A percentile compares a stretch with the other conserved stretches of the same genome.
Conservation (phyloP, 2,329 filamentous ascomycete genomes). For the Cordyceps fumosorosea region DNA sequence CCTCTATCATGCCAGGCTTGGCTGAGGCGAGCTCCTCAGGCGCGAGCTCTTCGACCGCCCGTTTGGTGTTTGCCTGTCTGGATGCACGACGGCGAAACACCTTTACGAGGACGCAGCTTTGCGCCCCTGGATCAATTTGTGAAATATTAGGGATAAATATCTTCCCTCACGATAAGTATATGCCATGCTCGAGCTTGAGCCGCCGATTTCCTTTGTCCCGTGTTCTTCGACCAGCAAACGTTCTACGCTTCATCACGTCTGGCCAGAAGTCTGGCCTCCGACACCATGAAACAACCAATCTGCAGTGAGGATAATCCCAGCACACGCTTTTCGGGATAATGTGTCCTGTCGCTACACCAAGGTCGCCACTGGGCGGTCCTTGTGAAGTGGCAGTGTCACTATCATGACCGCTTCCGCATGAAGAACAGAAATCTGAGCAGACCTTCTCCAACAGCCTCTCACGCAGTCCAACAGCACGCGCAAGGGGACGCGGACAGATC, state of each 20-base stretch:
- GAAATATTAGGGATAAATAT: background rate
- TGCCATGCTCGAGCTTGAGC: background rate
- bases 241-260: background rate
- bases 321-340: constrained; percentile 3
- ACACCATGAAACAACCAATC: background rate
- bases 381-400: background rate
- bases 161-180: background rate
- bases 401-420: constrained; percentile 12
- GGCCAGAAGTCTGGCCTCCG: background rate
- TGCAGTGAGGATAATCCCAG: constrained; percentile 12
- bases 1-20: background rate
- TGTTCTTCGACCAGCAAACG: background rate
- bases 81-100: background rate
- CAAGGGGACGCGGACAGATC: background rate
- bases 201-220: background rate
- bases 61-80: background rate
- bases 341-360: background rate
- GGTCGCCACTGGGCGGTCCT: background rate
- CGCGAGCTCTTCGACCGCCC: background rate
- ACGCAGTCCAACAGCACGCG: constrained; percentile 4
- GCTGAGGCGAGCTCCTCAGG: background rate
- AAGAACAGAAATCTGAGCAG: constrained; percentile 49
- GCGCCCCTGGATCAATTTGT: background rate
- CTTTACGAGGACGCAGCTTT: background rate
- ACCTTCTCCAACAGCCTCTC: constrained; percentile 11